Evolutionary conservation across 2,329 filamentous ascomycete genomes (phyloP).

Genomic region (Zymoseptoria ardabiliae): DNA sequence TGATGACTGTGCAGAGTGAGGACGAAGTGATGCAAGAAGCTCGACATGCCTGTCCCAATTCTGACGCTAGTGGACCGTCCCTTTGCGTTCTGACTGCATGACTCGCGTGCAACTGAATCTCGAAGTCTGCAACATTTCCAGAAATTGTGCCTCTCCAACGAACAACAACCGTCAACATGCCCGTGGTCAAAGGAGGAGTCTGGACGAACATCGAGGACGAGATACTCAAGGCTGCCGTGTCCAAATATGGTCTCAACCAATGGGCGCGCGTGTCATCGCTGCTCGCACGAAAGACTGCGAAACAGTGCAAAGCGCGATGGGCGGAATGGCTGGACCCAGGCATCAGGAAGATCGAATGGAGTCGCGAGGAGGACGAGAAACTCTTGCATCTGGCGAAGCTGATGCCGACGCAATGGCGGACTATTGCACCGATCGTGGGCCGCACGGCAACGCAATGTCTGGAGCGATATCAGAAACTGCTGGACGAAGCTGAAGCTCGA

Average conservation of each 20-base stretch:
- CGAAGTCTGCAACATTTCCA: constrained; percentile 3
- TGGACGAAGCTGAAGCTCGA: constrained; percentile 89
- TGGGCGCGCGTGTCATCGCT: constrained; percentile 98
- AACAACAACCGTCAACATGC: constrained; percentile 41
- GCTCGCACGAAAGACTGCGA: constrained; percentile 92
- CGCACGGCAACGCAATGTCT: constrained; percentile 95
- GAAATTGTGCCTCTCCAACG: not conserved
- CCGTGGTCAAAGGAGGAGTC: constrained; percentile 59
- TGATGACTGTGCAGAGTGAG: not conserved
- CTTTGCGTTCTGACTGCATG: not conserved
- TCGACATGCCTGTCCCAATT: not conserved
- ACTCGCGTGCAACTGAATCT: constrained; percentile 1
- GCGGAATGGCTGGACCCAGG: constrained; percentile 96
- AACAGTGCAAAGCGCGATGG: constrained; percentile 99
- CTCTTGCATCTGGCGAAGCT: constrained; percentile 92
- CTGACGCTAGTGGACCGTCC: not conserved
- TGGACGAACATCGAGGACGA: constrained; percentile 79
- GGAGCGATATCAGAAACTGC: constrained; percentile 90
- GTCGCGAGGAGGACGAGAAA: constrained; percentile 96
- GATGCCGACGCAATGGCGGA: constrained; percentile 99
- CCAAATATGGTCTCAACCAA: constrained; percentile 92
- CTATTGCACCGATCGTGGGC: constrained; percentile 92
- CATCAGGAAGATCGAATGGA: constrained; percentile 99
- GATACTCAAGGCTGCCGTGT: constrained; percentile 91
- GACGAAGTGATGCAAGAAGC: not conserved